Evolutionary conservation across 306 rosid species (phyloP).

Genomic region (Cicer judaicum): DNA sequence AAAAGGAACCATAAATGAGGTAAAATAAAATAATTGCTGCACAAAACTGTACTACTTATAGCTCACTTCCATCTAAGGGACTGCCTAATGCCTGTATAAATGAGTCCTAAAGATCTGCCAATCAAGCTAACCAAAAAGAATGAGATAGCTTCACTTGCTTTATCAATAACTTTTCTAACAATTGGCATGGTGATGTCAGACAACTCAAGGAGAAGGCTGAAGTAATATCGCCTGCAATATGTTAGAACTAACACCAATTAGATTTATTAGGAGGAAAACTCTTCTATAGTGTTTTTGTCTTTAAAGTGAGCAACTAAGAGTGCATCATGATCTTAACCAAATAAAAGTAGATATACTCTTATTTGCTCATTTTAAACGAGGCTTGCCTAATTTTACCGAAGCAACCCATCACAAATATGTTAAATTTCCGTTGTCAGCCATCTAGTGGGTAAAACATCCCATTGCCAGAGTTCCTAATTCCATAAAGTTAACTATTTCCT

Average conservation of each 20-base stretch:
- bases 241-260: constrained; percentile 27
- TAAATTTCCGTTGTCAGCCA: too few relatives aligned
- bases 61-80: constrained; percentile 82
- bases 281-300: not conserved
- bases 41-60: constrained; percentile 43
- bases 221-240: constrained; percentile 86
- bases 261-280: constrained; percentile 9
- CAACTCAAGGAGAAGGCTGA: constrained; percentile 84
- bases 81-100: constrained; percentile 92
- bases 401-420: too few relatives aligned
- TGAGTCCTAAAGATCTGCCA: constrained; percentile 93
- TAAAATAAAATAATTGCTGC: constrained; percentile 31
- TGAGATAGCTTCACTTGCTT: constrained; percentile 78
- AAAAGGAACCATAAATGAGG: constrained; percentile 27
- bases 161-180: constrained; percentile 66
- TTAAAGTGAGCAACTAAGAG: constrained; percentile 1
- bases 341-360: not conserved
- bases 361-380: not conserved
- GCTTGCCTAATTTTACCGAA: too few relatives aligned
- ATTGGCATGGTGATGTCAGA: constrained; percentile 87
- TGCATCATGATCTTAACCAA: not conserved
- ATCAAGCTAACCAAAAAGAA: constrained; percentile 85
- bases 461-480: too few relatives aligned
- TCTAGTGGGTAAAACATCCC: too few relatives aligned
- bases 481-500: too few relatives aligned